Base-by-base conservation (phyloP, 371 early-diverging fungal genomes). In the Nematocida ironsii region DNA sequence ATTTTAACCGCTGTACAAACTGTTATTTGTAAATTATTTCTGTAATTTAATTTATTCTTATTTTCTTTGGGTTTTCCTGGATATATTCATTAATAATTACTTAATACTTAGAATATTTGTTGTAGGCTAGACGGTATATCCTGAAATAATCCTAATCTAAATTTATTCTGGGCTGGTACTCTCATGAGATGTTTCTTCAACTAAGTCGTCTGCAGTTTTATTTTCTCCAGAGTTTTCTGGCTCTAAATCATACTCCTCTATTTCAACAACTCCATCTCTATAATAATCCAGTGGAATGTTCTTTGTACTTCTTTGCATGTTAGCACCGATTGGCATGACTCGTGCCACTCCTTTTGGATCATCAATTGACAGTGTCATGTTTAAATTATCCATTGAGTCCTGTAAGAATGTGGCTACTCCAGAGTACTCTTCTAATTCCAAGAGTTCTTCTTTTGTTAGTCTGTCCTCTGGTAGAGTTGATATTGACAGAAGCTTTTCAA, bases 261-360 rank as follows among this genome's bases (percentile, higher is more conserved):
- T 78, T 13, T 64, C 48, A 4, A 70, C 71, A 7, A 27, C 9
- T 5, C 52, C 71, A 45, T 78, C 60, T 20, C 44, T 69, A 40
- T 60, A 78, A 67, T 78, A 78, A 47, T 78, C 80, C 82, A 78
- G 60, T 20, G 71, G 71, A 5, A 69, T 4, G n/a, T 3, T 20
- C 44, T 78, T 78, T 11, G 54, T 58, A 27, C 16, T 60, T n/a
- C 33, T 48, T 25, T 70, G 47, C 23, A 62, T 82, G 33, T 48
- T 67, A 16, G 42, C 50, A 18, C 71, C 60, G 5, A 23, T 18
- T 6, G 80, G 80, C 23, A 78, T 23, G 0, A 78, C 71, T 39
- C 80, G 0, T 16, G 80, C 40, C 11, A 70, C 16, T 13, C 80
- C 80, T 58, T 78, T 78, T 39, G 47, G n/a, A 56, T 78, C 80